Percentiles rank a stretch among this genome's conserved stretches.
These are phyloP conservation scores for Chalciporus pseudorubinellus DNA, from an alignment of 768 basidiomycete genomes.

Conservation along the genomic window DNA sequence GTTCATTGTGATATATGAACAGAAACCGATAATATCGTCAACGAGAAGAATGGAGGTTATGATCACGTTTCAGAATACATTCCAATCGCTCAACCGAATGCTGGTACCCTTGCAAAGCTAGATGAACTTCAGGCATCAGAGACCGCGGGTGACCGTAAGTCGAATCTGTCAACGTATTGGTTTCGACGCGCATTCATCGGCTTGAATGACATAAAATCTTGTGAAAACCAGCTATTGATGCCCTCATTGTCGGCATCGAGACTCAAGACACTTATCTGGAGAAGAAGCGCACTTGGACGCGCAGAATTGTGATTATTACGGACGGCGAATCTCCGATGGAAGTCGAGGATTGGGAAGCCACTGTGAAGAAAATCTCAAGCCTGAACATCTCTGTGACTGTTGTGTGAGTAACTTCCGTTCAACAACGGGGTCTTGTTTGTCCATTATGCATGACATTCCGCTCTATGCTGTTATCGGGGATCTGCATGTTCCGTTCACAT, in stretches of 20 bases:
- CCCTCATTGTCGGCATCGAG: constrained; percentile 81
- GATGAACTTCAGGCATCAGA: constrained; percentile 57
- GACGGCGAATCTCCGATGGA: constrained; percentile 79
- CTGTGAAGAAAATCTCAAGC: constrained; percentile 60
- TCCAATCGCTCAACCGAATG: constrained; percentile 63
- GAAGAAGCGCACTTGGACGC: constrained; percentile 79
- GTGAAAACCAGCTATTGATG: constrained; percentile 66
- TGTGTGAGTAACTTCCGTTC: constrained; percentile 49
- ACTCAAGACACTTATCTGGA: constrained; percentile 67
- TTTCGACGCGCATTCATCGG: neutral
- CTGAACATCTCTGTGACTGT: constrained; percentile 60
- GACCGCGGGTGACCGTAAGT: constrained; percentile 64
- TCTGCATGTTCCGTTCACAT: neutral
- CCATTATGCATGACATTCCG: neutral
- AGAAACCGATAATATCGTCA: constrained; percentile 69
- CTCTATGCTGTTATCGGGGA: neutral
- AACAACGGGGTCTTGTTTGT: neutral
- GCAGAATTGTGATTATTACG: constrained; percentile 80
- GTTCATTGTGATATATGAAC: neutral
- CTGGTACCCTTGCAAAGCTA: constrained; percentile 62
- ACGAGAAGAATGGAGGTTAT: constrained; percentile 63
- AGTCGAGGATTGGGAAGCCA: constrained; percentile 72
- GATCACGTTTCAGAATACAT: constrained; percentile 72
- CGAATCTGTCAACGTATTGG: neutral
- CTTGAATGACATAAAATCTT: neutral